A percentile compares a stretch with the other conserved stretches of the same genome.
Evolutionary conservation across 768 basidiomycete genomes (phyloP).

Genomic region (Phlegmacium glaucopus): DNA sequence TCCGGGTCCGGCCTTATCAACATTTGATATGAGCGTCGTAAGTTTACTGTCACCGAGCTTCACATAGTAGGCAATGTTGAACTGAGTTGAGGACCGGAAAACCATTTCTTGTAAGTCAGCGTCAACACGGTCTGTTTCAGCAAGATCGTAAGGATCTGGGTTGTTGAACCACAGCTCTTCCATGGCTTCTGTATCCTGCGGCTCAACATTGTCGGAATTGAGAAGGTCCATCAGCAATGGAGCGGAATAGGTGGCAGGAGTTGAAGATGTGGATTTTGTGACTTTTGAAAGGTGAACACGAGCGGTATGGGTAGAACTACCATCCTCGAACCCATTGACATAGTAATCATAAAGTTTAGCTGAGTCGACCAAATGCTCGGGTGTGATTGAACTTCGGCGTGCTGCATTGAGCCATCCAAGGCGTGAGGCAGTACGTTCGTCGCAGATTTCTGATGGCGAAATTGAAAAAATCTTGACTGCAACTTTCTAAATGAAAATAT

Average conservation of each 20-base stretch:
- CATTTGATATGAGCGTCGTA: constrained; percentile 3
- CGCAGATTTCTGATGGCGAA: constrained; percentile 25
- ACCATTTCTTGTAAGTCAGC: background rate
- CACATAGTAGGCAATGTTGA: constrained; percentile 12
- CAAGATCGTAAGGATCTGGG: constrained; percentile 16
- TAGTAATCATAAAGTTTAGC: constrained; percentile 20
- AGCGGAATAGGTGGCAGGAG: constrained; percentile 1
- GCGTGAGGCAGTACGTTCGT: constrained; percentile 23
- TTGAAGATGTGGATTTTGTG: background rate
- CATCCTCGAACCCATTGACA: constrained; percentile 14
- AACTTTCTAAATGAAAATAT: constrained; percentile 4
- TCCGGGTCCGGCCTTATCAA: constrained; percentile 7
- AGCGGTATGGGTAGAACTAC: constrained; percentile 12
- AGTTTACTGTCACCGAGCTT: constrained; percentile 11
- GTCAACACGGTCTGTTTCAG: constrained; percentile 12
- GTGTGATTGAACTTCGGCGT: constrained; percentile 19
- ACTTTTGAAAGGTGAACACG: constrained; percentile 11
- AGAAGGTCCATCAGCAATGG: constrained; percentile 10
- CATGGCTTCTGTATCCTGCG: background rate
- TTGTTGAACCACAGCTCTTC: constrained; percentile 10
- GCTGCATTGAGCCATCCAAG: constrained; percentile 25
- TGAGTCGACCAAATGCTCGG: constrained; percentile 18
- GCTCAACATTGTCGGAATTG: constrained; percentile 12
- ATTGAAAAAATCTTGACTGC: constrained; percentile 25
- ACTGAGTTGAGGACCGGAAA: constrained; percentile 1